Base-by-base conservation (phyloP, 2,329 filamentous ascomycete species). In the Colletotrichum sp. region DNA sequence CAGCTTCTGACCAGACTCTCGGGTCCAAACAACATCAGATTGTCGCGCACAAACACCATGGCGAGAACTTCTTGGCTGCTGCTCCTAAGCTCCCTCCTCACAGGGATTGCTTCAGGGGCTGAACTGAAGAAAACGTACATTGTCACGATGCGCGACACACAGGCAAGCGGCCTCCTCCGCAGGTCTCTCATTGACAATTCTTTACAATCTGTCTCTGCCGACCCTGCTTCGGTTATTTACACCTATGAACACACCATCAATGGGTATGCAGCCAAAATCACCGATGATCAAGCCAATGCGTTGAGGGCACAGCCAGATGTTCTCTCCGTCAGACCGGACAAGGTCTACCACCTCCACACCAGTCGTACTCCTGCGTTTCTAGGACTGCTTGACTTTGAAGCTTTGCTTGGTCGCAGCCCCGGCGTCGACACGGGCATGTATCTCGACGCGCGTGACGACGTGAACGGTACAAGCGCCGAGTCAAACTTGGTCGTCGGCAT, bases 201-300 rank as follows among this genome's bases (percentile, higher is more conserved):
- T 7, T 9, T 73, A 16, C 36, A 69, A 26, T 62, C 71, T 32
- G 64, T 56, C 36, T 52, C 71, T 5, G 56, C 36, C 56, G 58
- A 62, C 13, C 32, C 65, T 36, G 52, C 58, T 34, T 12, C 65
- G 14, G 61, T 76, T 34, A 32, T 76, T n/a, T 77, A 77, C 34
- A 64, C 59, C 26, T 77, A 77, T 32, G 58, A 69, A 18, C 63
- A 63, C 34, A 43, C 65, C 26, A 55, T 74, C 38, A 73, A 74
- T 63, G 76, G 76, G 2, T 77, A 74, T 12, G 69, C 76, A 5
- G 76, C 76, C 3, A 62, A 7, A 16, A 55, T 77, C 66, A 77
- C 73, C 36, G 74, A 65, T 4, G 48, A 43, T 4, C 69, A 77
- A 14, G 76, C 66, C 34, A 26, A 55, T 3, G 69, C 66, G 3